phyloP scores from a whole-genome alignment of 345 rosid species.

The Theobroma cacao region DNA sequence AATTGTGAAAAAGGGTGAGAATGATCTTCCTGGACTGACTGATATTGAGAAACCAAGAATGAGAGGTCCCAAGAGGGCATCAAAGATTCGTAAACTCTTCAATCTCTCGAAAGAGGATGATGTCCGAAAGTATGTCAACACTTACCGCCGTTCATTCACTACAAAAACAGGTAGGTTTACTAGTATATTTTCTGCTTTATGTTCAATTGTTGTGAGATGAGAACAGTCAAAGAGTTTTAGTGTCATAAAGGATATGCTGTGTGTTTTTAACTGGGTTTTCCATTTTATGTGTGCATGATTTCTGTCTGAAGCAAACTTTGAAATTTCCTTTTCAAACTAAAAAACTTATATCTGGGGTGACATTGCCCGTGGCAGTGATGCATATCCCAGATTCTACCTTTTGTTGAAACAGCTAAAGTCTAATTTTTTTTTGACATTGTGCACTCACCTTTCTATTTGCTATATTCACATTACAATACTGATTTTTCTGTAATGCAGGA shows the following conservation, averaged over 20 bases:
- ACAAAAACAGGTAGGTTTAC: constrained; percentile 34
- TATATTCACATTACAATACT: neutral
- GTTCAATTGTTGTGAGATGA: neutral
- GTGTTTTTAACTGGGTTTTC: too few species aligned
- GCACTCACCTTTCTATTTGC: neutral
- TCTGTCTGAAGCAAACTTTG: neutral
- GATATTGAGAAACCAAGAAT: constrained; percentile 49
- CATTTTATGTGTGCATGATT: neutral
- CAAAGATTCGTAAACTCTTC: constrained; percentile 46
- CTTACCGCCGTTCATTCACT: constrained; percentile 46
- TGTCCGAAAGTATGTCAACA: constrained; percentile 49
- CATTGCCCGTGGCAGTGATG: neutral
- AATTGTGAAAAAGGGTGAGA: constrained; percentile 40
- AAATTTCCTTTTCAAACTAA: neutral
- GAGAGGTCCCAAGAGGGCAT: constrained; percentile 55
- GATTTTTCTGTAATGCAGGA: constrained; percentile 21
- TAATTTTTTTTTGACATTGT: too few species aligned
- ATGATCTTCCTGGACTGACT: constrained; percentile 44
- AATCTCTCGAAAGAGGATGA: constrained; percentile 51
- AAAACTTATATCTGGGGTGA: neutral
- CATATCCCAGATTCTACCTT: neutral
- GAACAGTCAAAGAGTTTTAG: neutral
- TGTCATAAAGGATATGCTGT: neutral
- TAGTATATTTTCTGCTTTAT: neutral
- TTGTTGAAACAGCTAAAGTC: neutral